Conservation (phyloP, 352 stramenopile genomes). For the Pelagophyceae sp. region DNA sequence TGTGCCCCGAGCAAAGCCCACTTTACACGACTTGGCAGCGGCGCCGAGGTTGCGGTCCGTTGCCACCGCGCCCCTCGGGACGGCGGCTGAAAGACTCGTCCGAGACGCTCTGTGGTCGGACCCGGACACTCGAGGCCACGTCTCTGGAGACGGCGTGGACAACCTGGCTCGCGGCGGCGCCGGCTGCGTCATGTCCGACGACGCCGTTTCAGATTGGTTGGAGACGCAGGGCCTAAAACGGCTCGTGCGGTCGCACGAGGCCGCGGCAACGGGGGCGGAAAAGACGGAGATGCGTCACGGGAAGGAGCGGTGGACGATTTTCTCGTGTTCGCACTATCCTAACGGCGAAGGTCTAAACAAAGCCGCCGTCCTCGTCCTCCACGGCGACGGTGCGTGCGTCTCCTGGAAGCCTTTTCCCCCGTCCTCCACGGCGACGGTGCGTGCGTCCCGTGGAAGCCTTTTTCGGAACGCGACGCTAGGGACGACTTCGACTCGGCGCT, state of each 20-base stretch:
- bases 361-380: background rate
- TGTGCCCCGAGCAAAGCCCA: conserved; percentile 31
- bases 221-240: background rate
- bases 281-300: background rate
- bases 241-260: conserved; percentile 11
- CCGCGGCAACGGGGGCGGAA: background rate
- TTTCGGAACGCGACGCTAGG: too few species aligned
- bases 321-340: background rate
- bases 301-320: background rate
- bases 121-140: background rate
- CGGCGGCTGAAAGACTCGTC: background rate
- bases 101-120: conserved; percentile 9
- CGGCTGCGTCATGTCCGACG: conserved; percentile 1
- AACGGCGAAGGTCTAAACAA: conserved; percentile 8
- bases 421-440: too few species aligned
- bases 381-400: background rate
- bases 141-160: background rate
- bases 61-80: background rate
- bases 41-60: background rate
- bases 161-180: background rate
- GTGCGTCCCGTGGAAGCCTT: too few species aligned
- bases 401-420: too few species aligned
- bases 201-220: background rate
- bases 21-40: background rate
- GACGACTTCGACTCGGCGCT: too few species aligned